Evolutionary conservation across 2,329 filamentous ascomycete species (phyloP).

Genomic region (Balansia obtecta): DNA sequence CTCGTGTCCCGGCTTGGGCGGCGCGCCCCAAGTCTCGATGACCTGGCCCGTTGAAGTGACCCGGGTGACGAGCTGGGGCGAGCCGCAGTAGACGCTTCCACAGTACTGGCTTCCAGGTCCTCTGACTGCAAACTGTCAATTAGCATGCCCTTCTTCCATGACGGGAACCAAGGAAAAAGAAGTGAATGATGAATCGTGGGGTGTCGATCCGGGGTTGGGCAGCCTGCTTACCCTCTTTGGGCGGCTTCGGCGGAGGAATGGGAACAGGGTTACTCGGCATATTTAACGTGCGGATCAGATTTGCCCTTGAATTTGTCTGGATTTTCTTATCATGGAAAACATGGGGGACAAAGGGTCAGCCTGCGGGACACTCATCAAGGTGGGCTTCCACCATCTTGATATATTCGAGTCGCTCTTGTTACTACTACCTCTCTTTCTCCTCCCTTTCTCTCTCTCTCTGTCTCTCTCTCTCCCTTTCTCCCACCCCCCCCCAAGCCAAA

Average conservation of each 20-base stretch:
- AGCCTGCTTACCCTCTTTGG: conserved; percentile 1
- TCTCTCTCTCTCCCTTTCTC: background rate
- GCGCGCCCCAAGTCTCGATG: conserved; percentile 7
- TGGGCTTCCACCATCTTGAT: background rate
- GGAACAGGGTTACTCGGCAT: conserved; percentile 6
- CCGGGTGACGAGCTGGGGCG: conserved; percentile 4
- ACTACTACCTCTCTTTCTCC: background rate
- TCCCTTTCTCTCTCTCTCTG: background rate
- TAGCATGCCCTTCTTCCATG: background rate
- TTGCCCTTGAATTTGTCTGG: background rate
- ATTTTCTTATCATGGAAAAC: too few relatives aligned
- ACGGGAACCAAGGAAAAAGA: too few relatives aligned
- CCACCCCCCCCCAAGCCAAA: background rate
- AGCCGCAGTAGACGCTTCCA: conserved; percentile 8
- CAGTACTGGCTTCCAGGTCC: conserved; percentile 7
- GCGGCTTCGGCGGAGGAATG: conserved; percentile 1
- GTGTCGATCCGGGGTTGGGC: too few relatives aligned
- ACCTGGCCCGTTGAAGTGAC: conserved; percentile 2
- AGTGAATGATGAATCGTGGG: too few relatives aligned
- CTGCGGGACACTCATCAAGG: background rate
- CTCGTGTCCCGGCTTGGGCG: conserved; percentile 6
- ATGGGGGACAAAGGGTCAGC: background rate
- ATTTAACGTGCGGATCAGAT: background rate
- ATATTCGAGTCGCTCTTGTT: background rate
- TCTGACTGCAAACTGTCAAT: background rate